Percentiles rank a stretch among this genome's conserved stretches.
These are phyloP conservation scores for Leishmania lainsoni DNA, from an alignment of 208 protist species.

Conservation along the genomic window DNA sequence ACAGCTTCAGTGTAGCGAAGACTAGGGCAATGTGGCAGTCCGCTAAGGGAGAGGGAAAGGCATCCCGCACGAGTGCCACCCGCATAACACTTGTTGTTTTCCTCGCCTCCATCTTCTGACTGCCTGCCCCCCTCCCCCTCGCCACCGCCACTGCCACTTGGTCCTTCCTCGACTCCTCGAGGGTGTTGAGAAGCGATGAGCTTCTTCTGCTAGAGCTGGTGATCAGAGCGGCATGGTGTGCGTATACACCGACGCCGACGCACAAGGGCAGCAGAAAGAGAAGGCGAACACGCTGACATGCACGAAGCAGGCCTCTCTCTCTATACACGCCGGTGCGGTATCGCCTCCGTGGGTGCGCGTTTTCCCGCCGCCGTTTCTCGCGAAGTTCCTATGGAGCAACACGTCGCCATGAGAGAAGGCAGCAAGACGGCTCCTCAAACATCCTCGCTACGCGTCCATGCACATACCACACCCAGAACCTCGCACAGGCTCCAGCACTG, in stretches of 20 bases:
- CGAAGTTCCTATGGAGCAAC: slow-evolving; percentile 51
- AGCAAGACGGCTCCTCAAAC: slow-evolving; percentile 23
- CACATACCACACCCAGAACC: neutral
- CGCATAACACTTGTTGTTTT: neutral
- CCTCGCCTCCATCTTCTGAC: neutral
- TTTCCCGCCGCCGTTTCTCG: slow-evolving; percentile 21
- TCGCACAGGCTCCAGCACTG: neutral
- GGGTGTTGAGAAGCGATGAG: neutral
- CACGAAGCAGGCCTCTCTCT: neutral
- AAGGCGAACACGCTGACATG: neutral
- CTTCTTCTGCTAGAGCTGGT: neutral
- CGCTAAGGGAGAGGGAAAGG: neutral
- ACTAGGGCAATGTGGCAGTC: neutral
- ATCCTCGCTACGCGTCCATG: slow-evolving; percentile 13
- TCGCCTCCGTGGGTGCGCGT: neutral
- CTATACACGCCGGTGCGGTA: neutral
- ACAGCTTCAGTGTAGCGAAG: neutral
- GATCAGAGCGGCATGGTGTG: neutral
- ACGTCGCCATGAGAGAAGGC: slow-evolving; percentile 21
- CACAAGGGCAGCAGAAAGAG: neutral
- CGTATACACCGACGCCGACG: neutral
- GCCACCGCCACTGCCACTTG: neutral
- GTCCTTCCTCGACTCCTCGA: neutral
- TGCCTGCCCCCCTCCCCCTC: neutral
- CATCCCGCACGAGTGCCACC: neutral